Conservation (phyloP, 2,329 filamentous ascomycete genomes). For the Colletotrichum salicis region DNA sequence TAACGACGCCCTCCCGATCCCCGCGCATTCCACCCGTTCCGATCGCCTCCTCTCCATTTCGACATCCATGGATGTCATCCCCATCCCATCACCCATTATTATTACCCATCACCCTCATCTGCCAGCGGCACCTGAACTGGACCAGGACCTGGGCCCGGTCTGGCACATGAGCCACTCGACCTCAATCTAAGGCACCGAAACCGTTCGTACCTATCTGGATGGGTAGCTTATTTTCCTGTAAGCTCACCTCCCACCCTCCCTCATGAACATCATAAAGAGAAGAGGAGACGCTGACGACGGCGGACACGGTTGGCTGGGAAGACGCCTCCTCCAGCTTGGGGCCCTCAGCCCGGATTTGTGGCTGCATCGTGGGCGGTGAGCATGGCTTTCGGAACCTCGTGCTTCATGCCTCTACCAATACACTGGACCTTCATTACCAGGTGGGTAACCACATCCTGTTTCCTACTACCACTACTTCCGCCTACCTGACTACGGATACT, state of each 20-base stretch:
- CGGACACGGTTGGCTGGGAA: not conserved
- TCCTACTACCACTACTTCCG: too few species aligned
- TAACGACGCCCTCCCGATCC: conserved; percentile 26
- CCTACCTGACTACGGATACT: too few species aligned
- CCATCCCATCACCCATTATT: not conserved
- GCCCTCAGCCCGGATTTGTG: conserved; percentile 15
- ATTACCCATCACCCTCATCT: conserved; percentile 7
- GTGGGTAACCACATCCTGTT: too few species aligned
- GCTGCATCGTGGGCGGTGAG: conserved; percentile 22
- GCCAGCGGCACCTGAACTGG: conserved; percentile 5
- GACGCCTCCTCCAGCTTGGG: conserved; percentile 7
- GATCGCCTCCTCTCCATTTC: conserved; percentile 22
- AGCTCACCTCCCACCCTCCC: not conserved
- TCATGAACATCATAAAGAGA: not conserved
- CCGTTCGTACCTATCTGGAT: not conserved
- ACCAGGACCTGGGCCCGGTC: not conserved
- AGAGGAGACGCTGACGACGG: not conserved
- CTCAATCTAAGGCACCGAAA: not conserved
- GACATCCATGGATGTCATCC: not conserved
- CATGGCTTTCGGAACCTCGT: conserved; percentile 3
- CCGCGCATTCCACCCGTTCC: conserved; percentile 35
- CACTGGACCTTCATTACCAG: not conserved
- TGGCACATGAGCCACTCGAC: not conserved
- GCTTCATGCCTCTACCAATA: not conserved
- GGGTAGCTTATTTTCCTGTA: not conserved